Evolutionary conservation across 108 stramenopile species (phyloP), one percentile per base, ranked within the genome.

Genomic region (Cyclotella choctawhatcheeana): DNA sequence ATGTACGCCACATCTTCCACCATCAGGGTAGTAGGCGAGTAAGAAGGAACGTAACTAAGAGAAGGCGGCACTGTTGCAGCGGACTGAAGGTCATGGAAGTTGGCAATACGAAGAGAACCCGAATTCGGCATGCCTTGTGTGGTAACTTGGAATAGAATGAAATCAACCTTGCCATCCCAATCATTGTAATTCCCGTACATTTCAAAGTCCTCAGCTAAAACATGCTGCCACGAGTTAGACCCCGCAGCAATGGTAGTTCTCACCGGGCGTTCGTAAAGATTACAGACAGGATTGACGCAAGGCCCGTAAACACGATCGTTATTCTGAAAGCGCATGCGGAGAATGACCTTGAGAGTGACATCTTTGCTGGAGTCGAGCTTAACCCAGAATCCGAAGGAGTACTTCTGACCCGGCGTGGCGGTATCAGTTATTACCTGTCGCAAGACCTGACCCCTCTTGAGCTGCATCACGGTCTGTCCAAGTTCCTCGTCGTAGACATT

Each of bases 131-230:
- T 45, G 25, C 67, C 43, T 29, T 44, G 29, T 5, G 75, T 45
- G 14, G 43, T 29, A 37, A 69, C 20, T 52, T 68, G 52, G 31
- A 76, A 76, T 53, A 69, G 22, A 22, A 76, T 64, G 52, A 69
- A 55, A 20, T 68, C 33, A 0, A 63, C 60, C 10, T 32, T 35
- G 21, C 76, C 76, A 58, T 69, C 34, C 76, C 76, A 77, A 2
- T 77, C 54, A 16, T 68, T 77, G 34, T 64, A 77, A 44, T 77
- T 77, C 6, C 54, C 68, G 59, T 69, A 70, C 76, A 58, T 66
- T 2, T 50, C 35, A 24, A 77, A 64, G 25, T 65, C 56, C 13
- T 77, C 69, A 0, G 69, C 55, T 13, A 70, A 32, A 10, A 77
- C 43, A 14, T 70, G 62, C 44, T 70, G 76, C 76, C 76, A 77